A percentile compares a stretch with the other conserved stretches of the same genome.
These are phyloP conservation scores for Saccharomycopsis oosterbeekiorum DNA, from an alignment of 805 yeast species.

Conservation along the genomic window DNA sequence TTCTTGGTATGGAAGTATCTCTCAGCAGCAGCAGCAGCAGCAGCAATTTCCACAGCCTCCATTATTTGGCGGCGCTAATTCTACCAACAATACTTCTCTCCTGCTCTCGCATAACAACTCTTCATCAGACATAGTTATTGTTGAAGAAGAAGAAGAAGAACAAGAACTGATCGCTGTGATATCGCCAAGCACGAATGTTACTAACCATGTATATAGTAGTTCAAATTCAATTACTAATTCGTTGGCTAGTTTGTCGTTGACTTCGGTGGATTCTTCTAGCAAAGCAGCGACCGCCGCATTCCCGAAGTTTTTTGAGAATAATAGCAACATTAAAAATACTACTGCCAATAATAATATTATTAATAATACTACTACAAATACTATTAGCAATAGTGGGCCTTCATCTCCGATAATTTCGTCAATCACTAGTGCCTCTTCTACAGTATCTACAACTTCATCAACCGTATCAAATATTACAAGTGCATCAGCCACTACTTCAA, in stretches of 20 bases:
- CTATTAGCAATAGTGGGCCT: slow-evolving; percentile 17
- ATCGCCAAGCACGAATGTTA: background rate
- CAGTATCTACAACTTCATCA: background rate
- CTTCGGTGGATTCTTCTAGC: background rate
- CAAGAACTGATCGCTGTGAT: background rate
- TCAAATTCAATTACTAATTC: background rate
- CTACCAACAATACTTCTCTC: background rate
- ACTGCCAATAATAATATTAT: slow-evolving; percentile 9
- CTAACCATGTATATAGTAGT: background rate
- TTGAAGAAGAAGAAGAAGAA: slow-evolving; percentile 24
- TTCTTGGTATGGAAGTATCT: background rate
- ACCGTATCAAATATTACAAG: background rate
- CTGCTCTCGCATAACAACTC: background rate
- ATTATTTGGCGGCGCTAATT: background rate
- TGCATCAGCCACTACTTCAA: background rate
- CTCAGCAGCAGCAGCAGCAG: background rate
- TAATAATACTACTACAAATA: too few relatives aligned
- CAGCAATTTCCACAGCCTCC: background rate
- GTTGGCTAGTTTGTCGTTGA: background rate
- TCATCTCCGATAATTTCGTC: background rate
- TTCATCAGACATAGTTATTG: slow-evolving; percentile 23
- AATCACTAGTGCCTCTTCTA: background rate
- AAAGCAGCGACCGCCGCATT: background rate
- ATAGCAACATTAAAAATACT: slow-evolving; percentile 14
- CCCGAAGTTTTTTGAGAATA: slow-evolving; percentile 6